Conservation (phyloP, 2,329 filamentous ascomycete species). For the Pseudocercospora macadamiae region DNA sequence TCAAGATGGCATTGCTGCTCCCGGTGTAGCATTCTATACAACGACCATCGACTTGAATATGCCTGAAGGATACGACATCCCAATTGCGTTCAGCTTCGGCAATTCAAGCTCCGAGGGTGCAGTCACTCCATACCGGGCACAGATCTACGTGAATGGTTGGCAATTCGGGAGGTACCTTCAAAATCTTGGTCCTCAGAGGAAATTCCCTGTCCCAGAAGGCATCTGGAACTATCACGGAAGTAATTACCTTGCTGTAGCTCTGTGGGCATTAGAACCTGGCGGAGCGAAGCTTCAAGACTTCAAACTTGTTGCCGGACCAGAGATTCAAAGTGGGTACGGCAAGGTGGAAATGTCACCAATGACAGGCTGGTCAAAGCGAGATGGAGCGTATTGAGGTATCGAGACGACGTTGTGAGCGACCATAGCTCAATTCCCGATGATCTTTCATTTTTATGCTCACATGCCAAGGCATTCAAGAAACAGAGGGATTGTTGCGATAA, state of each 20-base stretch:
- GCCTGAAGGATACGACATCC: conserved; percentile 62
- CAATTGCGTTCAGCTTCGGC: conserved; percentile 61
- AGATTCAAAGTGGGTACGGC: conserved; percentile 40
- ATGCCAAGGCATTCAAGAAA: too few species aligned
- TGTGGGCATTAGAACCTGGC: conserved; percentile 66
- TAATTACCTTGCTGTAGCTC: conserved; percentile 68
- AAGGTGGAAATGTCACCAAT: conserved; percentile 33
- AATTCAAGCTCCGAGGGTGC: conserved; percentile 39
- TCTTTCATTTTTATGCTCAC: too few species aligned
- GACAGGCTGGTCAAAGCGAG: conserved; percentile 34
- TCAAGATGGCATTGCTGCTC: conserved; percentile 50
- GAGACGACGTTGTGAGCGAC: too few species aligned
- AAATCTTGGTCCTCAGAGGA: conserved; percentile 74
- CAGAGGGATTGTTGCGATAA: too few species aligned
- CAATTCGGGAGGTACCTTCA: conserved; percentile 71
- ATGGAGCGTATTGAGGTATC: conserved; percentile 36
- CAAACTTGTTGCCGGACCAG: conserved; percentile 33
- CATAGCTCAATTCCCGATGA: too few species aligned
- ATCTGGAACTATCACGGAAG: conserved; percentile 70
- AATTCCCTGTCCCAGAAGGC: conserved; percentile 73
- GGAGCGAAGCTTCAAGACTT: conserved; percentile 60
- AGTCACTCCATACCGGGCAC: conserved; percentile 56
- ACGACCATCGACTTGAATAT: conserved; percentile 60
- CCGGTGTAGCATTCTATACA: conserved; percentile 63
- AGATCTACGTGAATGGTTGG: conserved; percentile 75